Evolutionary conservation across 169 alveolate genomes (phyloP).

Genomic region (Hepatocystis sp.): DNA sequence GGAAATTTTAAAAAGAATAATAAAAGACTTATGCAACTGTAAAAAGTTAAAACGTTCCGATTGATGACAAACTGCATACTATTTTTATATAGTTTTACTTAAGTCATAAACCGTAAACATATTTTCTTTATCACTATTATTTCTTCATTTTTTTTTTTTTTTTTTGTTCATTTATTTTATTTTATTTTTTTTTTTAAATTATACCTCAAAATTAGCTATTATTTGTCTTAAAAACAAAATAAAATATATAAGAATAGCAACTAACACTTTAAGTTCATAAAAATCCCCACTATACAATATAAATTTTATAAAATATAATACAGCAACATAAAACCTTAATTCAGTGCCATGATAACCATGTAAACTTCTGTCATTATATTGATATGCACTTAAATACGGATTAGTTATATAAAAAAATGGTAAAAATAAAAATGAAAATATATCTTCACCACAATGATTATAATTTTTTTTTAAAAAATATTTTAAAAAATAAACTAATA

Average conservation of each 20-base stretch:
- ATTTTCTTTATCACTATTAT: too few species aligned
- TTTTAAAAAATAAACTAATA: constrained; percentile 48
- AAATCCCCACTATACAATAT: constrained; percentile 18
- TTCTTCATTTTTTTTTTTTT: too few species aligned
- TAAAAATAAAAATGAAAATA: constrained; percentile 51
- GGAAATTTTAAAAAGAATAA: too few species aligned
- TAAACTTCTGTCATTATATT: constrained; percentile 54
- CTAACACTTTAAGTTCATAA: constrained; percentile 45
- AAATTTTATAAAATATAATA: constrained; percentile 35
- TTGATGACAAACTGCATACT: too few species aligned
- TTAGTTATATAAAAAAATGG: constrained; percentile 38
- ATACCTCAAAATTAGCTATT: constrained; percentile 50
- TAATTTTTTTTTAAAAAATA: constrained; percentile 30
- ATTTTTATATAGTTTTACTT: too few species aligned
- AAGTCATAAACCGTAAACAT: too few species aligned
- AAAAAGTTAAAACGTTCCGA: too few species aligned
- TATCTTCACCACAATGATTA: constrained; percentile 58
- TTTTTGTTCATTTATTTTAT: too few species aligned
- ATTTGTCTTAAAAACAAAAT: constrained; percentile 26
- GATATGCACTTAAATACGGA: constrained; percentile 46
- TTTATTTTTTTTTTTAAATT: constrained; percentile 2
- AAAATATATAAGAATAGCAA: constrained; percentile 33
- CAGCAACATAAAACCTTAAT: constrained; percentile 28
- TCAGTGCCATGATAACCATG: constrained; percentile 74
- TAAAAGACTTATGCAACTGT: too few species aligned